These are phyloP conservation scores for Cotoneaster glaucophyllus DNA, from an alignment of 306 rosid genomes.

Conservation along the genomic window DNA sequence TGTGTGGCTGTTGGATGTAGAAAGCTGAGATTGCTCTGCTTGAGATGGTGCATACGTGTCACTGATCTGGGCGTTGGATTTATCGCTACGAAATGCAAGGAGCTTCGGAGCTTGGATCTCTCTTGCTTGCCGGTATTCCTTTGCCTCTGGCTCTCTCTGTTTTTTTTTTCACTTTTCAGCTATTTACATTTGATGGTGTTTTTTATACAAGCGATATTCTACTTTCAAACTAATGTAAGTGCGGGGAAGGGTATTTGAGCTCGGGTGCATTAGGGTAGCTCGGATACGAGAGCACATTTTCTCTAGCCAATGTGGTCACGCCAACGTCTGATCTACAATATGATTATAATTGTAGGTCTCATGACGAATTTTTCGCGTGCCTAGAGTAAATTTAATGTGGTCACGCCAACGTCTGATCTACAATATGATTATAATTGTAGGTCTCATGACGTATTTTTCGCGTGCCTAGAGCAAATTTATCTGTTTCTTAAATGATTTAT, in stretches of 20 bases:
- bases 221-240: too few relatives aligned
- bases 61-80: slow-evolving; percentile 84
- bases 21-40: slow-evolving; percentile 48
- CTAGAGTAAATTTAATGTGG: neutral
- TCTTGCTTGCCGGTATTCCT: slow-evolving; percentile 65
- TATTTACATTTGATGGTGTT: neutral
- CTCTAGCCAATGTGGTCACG: too few relatives aligned
- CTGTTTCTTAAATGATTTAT: neutral
- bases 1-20: slow-evolving; percentile 81
- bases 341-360: neutral
- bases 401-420: too few relatives aligned
- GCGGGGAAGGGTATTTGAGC: too few relatives aligned
- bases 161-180: neutral
- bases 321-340: neutral
- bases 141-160: neutral
- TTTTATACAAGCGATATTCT: too few relatives aligned
- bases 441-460: neutral
- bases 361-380: neutral
- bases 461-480: neutral
- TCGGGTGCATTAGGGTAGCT: neutral
- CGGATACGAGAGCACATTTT: neutral
- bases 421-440: neutral
- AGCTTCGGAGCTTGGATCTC: slow-evolving; percentile 63
- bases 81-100: slow-evolving; percentile 73
- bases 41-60: slow-evolving; percentile 79